Percentiles rank a stretch among this genome's conserved stretches.
Conservation (phyloP, 73 alveolate genomes). For the Blepharisma japonicum region DNA sequence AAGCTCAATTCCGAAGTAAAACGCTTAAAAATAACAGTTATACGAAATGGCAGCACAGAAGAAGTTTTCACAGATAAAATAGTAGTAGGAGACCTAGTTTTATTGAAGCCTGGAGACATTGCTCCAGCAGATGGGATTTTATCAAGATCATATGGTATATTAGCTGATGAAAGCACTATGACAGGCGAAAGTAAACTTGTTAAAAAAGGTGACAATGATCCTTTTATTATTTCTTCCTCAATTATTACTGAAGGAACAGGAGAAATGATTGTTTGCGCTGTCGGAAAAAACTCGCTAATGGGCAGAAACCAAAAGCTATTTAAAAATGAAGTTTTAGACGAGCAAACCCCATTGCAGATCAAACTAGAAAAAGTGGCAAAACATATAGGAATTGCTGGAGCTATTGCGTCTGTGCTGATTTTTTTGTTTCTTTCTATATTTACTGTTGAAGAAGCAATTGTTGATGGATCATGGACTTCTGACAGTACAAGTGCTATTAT, state of each 20-base stretch:
- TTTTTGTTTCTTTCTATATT: constrained; percentile 68
- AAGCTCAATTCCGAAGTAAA: constrained; percentile 77
- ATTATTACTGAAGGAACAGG: constrained; percentile 51
- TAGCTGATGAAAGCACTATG: constrained; percentile 79
- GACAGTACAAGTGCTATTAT: constrained; percentile 66
- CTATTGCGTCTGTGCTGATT: constrained; percentile 68
- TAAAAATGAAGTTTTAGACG: constrained; percentile 47
- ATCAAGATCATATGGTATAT: not conserved
- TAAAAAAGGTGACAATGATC: constrained; percentile 61
- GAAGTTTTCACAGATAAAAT: constrained; percentile 70
- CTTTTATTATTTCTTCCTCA: constrained; percentile 83
- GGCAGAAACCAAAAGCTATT: constrained; percentile 37
- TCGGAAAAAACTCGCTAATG: constrained; percentile 43
- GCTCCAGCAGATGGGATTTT: constrained; percentile 91
- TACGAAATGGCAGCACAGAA: constrained; percentile 74
- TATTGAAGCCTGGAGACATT: constrained; percentile 84
- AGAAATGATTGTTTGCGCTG: constrained; percentile 43
- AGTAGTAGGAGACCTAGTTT: constrained; percentile 88
- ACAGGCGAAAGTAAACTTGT: constrained; percentile 93
- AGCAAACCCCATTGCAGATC: constrained; percentile 81
- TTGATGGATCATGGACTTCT: constrained; percentile 47
- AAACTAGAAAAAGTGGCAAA: constrained; percentile 84
- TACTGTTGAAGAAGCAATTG: constrained; percentile 50
- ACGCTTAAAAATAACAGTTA: constrained; percentile 64
- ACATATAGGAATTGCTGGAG: constrained; percentile 82